Evolutionary conservation across 805 yeast genomes (phyloP), one percentile per base, ranked within the genome.

Genomic region (Metschnikowia cubensis): DNA sequence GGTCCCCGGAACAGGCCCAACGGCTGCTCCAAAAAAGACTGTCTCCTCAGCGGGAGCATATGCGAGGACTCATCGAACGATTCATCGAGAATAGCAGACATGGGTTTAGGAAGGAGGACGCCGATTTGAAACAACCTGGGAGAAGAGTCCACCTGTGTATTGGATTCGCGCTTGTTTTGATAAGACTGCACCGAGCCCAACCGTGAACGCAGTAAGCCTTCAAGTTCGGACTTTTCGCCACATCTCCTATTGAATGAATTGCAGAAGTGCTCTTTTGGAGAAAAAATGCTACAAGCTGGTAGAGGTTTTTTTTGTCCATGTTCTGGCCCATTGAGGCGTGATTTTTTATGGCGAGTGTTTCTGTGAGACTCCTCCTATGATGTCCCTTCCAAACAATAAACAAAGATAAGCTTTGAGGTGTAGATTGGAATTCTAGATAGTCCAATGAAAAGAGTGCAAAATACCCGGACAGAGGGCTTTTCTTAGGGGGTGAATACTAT

Each of bases 1-100:
- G 75, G 73, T 42, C 89, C 85, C 60, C 75, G 75, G 62, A 81
- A 82, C 17, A 86, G 82, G 2, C 85, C 85, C 22, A 80, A 68
- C 2, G 70, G 68, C 39, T 64, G 57, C 52, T 68, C 72, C 25
- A 68, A 54, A 35, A 67, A 53, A 15, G 64, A 51, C 29, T 42
- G 50, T 20, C 59, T 47, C 31, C 59, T 49, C 40, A 35, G 42
- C 22, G 48, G 38, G 25, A 55, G 40, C 37, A 55, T 49, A 21
- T 48, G 52, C 4, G 53, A 36, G 5, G 47, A 22, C 42, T 55
- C 59, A 36, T 53, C 59, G 36, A 25, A 47, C 31, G 45, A 29
- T 36, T 53, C 56, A 44, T 52, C 55, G 25, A 50, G 41, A 22
- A 50, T 45, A n/a, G 55, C 55, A 14, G 55, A 52, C 55, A 52